Conservation (phyloP, 2,329 filamentous ascomycete species). For the Escovopsis sp. region DNA sequence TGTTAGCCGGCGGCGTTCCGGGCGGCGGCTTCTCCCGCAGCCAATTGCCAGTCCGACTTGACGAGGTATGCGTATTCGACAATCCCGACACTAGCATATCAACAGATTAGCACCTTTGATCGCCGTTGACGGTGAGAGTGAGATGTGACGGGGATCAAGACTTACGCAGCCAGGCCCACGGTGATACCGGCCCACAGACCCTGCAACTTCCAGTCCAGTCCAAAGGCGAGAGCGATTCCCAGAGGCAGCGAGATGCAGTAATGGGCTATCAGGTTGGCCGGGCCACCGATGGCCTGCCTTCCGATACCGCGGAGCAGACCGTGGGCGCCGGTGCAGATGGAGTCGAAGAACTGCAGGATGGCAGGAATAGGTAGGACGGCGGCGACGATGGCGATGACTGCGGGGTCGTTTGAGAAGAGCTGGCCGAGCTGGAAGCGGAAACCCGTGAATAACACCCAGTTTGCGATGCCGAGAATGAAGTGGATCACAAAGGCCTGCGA, state of each 20-base stretch:
- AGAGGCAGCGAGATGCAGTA: constrained; percentile 78
- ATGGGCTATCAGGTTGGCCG: constrained; percentile 74
- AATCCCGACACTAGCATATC: constrained; percentile 26
- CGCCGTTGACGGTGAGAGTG: constrained; percentile 4
- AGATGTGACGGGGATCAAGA: constrained; percentile 6
- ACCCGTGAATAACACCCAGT: constrained; percentile 52
- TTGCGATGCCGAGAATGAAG: constrained; percentile 60
- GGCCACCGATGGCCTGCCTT: constrained; percentile 78
- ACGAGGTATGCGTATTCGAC: constrained; percentile 40
- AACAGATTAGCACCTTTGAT: background rate
- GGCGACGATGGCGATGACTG: constrained; percentile 55
- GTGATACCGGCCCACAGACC: constrained; percentile 74
- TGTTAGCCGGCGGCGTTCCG: constrained; percentile 33
- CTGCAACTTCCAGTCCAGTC: constrained; percentile 57
- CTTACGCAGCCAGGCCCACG: constrained; percentile 51
- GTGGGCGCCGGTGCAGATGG: constrained; percentile 63
- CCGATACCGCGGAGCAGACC: constrained; percentile 79
- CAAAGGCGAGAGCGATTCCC: constrained; percentile 65
- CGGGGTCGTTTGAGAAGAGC: constrained; percentile 61
- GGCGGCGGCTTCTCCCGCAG: constrained; percentile 36
- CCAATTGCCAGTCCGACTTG: constrained; percentile 37
- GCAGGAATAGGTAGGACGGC: constrained; percentile 65
- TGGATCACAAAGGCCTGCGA: constrained; percentile 44
- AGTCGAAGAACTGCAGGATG: constrained; percentile 81
- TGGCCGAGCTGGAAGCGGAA: constrained; percentile 61